Base-by-base conservation (phyloP, 2,329 filamentous ascomycete genomes). In the Fusarium sp. region DNA sequence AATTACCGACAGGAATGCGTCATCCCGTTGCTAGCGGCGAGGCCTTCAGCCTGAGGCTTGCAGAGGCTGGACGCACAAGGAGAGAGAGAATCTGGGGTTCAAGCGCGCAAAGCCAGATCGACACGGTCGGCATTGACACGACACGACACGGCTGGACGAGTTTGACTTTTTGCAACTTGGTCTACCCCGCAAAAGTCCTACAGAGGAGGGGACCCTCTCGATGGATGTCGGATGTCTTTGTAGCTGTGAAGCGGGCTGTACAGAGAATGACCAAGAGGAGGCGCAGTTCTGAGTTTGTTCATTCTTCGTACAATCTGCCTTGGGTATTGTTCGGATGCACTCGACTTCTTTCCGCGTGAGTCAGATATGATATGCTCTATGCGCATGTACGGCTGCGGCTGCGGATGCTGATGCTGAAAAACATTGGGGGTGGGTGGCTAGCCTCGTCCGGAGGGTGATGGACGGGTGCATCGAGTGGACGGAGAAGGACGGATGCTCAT, bases 1-100 rank as follows among this genome's bases (percentile, higher is more conserved):
- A 53, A 68, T 69, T 70, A 70, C 68, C 68, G 68, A 64, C 68
- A 70, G 65, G 42, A 61, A 69, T 70, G 68, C 68, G 68, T 70
- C 68, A 70, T 70, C 68, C 68, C 68, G 68, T 51, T 43, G 51
- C 61, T 58, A 61, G 44, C 26, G 9, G 19, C 46, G 60, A 61
- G 60, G 60, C 54, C 54, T 54, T 36, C 31, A 36, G 31, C 8
- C 39, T 35, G 36, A 55, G 46, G 26, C 39, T 43, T 58, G 40
- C 43, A 48, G 10, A n/a, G 19, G 15, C 19, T 32, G 11, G 10
- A 12, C 19, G 19, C 19, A 32, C n/a, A n/a, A n/a, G n/a, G n/a
- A n/a, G n/a, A 55, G 44, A 61, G 41, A 11, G 12, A 61, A 48
- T 61, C 61, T 34, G 60, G 61, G 59, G 49, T 64, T 38, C 6